phyloP scores from a whole-genome alignment of 352 stramenopile genomes.

The Pythium sukuiense region DNA sequence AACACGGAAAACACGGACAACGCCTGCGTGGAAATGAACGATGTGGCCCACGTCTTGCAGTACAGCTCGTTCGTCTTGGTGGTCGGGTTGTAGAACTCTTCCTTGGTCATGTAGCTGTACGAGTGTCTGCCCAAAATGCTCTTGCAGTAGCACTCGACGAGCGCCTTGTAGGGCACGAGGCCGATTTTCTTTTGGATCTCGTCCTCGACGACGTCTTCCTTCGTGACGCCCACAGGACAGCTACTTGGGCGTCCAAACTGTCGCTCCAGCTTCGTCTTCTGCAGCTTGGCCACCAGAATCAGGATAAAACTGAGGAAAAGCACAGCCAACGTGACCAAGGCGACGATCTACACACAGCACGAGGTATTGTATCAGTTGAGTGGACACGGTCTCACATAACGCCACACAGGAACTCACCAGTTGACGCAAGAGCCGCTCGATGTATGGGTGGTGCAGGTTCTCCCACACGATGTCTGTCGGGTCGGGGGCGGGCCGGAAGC shows the following conservation, averaged over 20 bases:
- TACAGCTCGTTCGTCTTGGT: conserved; percentile 43
- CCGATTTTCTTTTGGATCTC: conserved; percentile 54
- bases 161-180: conserved; percentile 61
- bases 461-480: conserved; percentile 87
- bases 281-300: conserved; percentile 72
- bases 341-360: conserved; percentile 43
- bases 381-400: background rate
- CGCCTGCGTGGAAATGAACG: conserved; percentile 66
- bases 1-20: conserved; percentile 64
- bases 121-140: conserved; percentile 50
- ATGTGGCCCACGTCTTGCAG: conserved; percentile 70
- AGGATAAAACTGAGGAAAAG: conserved; percentile 74
- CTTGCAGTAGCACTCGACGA: conserved; percentile 85
- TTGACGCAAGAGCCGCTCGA: conserved; percentile 63
- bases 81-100: conserved; percentile 48
- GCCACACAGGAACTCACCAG: conserved; percentile 31
- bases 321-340: conserved; percentile 65
- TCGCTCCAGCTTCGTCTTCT: conserved; percentile 70
- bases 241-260: conserved; percentile 67
- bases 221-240: conserved; percentile 55
- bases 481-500: conserved; percentile 67
- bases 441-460: conserved; percentile 70
- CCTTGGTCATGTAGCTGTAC: conserved; percentile 60
- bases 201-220: conserved; percentile 69
- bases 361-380: background rate